Percentiles rank a stretch among this genome's conserved stretches.
These are phyloP conservation scores for Neopestalotiopsis sp. DNA, from an alignment of 2,329 filamentous ascomycete genomes.

Conservation along the genomic window DNA sequence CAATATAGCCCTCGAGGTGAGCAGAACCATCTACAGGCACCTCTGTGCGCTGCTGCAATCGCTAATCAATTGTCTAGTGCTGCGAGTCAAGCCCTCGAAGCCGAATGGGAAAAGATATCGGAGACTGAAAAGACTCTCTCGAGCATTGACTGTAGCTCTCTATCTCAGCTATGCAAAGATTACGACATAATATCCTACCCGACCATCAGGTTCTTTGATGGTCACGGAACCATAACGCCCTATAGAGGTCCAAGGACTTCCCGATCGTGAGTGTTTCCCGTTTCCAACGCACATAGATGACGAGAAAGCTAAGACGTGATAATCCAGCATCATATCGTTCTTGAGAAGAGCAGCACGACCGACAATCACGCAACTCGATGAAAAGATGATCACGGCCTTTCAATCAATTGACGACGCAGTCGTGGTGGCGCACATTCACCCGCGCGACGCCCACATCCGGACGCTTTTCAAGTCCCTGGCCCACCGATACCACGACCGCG, in stretches of 20 bases:
- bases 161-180: constrained; percentile 45
- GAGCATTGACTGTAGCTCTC: constrained; percentile 47
- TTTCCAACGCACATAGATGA: neutral
- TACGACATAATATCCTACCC: constrained; percentile 51
- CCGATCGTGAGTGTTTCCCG: constrained; percentile 36
- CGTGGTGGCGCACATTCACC: constrained; percentile 45
- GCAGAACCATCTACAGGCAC: no score
- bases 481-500: constrained; percentile 42
- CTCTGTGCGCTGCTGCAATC: neutral
- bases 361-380: constrained; percentile 29
- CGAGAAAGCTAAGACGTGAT: neutral
- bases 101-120: constrained; percentile 40
- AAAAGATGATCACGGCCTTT: constrained; percentile 36
- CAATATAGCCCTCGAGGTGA: constrained; percentile 32
- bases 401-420: constrained; percentile 45
- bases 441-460: constrained; percentile 34
- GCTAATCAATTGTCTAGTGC: constrained; percentile 28
- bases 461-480: constrained; percentile 41
- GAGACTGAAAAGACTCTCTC: constrained; percentile 31
- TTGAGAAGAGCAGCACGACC: constrained; percentile 34
- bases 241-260: constrained; percentile 52
- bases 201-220: constrained; percentile 49
- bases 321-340: constrained; percentile 40
- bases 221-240: constrained; percentile 37
- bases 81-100: constrained; percentile 38